Percentiles rank a stretch among this genome's conserved stretches.
These are phyloP conservation scores for Kodamaea derodonti DNA, from an alignment of 1,139 yeast genomes.

Conservation along the genomic window DNA sequence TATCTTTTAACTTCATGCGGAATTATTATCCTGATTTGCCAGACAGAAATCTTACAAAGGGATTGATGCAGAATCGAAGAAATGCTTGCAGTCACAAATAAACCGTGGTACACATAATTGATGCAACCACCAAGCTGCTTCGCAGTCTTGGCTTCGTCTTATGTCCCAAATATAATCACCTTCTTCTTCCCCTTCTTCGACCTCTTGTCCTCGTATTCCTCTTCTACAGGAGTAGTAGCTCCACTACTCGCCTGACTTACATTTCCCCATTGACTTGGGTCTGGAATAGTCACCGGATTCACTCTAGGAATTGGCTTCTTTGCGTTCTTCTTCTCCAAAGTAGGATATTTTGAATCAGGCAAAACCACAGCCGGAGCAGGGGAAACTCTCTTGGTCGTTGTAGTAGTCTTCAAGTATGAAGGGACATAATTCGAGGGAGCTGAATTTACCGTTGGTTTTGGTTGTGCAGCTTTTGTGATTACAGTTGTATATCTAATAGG, in stretches of 20 bases:
- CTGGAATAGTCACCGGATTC: slow-evolving; percentile 27
- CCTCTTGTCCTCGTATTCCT: slow-evolving; percentile 21
- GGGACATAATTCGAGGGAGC: slow-evolving; percentile 19
- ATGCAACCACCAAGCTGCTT: no score
- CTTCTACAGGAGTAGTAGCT: slow-evolving; percentile 6
- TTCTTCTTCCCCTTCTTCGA: slow-evolving; percentile 29
- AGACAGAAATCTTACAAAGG: no score
- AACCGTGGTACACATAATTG: no score
- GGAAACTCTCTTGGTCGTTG: slow-evolving; percentile 2
- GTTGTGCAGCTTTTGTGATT: slow-evolving; percentile 19
- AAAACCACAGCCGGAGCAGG: slow-evolving; percentile 8
- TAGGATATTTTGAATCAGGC: slow-evolving; percentile 32
- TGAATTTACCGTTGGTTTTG: slow-evolving; percentile 13
- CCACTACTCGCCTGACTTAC: slow-evolving; percentile 3
- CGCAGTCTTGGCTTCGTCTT: no score
- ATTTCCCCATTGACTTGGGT: slow-evolving; percentile 26
- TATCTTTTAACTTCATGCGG: no score
- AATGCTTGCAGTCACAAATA: no score
- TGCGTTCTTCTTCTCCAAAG: slow-evolving; percentile 31
- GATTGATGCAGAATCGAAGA: no score
- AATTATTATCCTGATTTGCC: no score
- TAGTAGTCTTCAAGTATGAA: slow-evolving; percentile 6
- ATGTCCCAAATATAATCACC: slow-evolving; percentile 14
- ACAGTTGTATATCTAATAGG: slow-evolving; percentile 44
- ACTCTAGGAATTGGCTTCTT: slow-evolving; percentile 40